Conservation (phyloP, 768 basidiomycete genomes). For the Sarcodon sp. region DNA sequence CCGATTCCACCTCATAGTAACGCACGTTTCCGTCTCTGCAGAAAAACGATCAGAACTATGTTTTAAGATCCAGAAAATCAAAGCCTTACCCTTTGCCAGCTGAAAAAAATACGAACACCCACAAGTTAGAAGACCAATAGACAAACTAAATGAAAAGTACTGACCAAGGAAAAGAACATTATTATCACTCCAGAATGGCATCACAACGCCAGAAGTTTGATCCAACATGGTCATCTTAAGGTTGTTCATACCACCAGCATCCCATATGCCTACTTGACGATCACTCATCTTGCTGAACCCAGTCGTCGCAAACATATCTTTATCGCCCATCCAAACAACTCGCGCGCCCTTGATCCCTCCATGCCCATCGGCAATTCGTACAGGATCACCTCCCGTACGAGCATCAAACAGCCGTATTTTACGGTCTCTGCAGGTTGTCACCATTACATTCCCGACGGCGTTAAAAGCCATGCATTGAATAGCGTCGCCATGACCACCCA, state of each 20-base stretch:
- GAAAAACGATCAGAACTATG: neutral
- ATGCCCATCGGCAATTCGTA: conserved; percentile 77
- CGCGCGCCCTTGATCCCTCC: conserved; percentile 88
- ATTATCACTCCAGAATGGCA: conserved; percentile 98
- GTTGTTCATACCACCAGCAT: conserved; percentile 61
- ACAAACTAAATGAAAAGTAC: conserved; percentile 16
- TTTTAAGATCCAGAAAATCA: conserved; percentile 1
- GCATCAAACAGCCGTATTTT: conserved; percentile 90
- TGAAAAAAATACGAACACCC: conserved; percentile 11
- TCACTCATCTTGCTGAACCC: conserved; percentile 97
- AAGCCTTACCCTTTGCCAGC: conserved; percentile 78
- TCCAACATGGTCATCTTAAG: conserved; percentile 74
- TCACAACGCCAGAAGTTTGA: conserved; percentile 84
- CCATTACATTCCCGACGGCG: conserved; percentile 65
- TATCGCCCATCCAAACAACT: conserved; percentile 83
- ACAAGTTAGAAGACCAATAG: neutral
- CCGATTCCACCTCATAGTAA: conserved; percentile 93
- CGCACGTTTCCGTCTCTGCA: conserved; percentile 89
- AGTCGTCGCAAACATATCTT: conserved; percentile 84
- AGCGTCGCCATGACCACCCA: conserved; percentile 74
- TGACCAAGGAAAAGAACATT: conserved; percentile 67
- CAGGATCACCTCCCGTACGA: conserved; percentile 69
- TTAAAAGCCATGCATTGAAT: conserved; percentile 84
- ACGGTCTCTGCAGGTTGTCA: conserved; percentile 85
- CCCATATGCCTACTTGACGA: conserved; percentile 85